Percentiles rank a stretch among this genome's conserved stretches.
These are phyloP conservation scores for Epichloe brachyelytri DNA, from an alignment of 2,329 filamentous ascomycete genomes.

Conservation along the genomic window DNA sequence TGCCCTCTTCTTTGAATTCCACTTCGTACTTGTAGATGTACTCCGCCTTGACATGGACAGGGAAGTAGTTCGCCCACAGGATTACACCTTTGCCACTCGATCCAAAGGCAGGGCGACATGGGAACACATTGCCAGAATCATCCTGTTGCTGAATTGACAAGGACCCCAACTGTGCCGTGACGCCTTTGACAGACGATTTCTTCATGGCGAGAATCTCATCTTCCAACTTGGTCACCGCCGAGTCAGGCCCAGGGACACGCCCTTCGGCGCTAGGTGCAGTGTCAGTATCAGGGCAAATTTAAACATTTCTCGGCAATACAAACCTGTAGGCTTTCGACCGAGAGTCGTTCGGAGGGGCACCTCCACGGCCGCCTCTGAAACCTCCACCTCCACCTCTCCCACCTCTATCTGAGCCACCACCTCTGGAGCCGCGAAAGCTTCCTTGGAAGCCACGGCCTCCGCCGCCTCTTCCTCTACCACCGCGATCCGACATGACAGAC, in stretches of 20 bases:
- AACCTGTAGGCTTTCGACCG: constrained; percentile 11
- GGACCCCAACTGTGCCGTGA: constrained; percentile 24
- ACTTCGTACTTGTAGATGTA: constrained; percentile 34
- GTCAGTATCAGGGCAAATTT: not conserved
- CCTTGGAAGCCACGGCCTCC: constrained; percentile 8
- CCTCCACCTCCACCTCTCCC: constrained; percentile 4
- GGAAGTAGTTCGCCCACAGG: constrained; percentile 44
- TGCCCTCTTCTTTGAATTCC: constrained; percentile 24
- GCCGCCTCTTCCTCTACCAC: constrained; percentile 12
- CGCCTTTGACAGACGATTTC: constrained; percentile 13
- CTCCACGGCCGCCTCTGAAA: constrained; percentile 9
- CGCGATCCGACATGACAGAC: constrained; percentile 16
- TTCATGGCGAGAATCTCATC: constrained; percentile 23
- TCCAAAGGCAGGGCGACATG: constrained; percentile 37
- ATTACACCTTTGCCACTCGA: constrained; percentile 26
- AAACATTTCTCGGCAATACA: not conserved
- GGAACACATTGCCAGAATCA: constrained; percentile 21
- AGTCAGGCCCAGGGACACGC: constrained; percentile 12
- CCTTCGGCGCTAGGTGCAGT: constrained; percentile 12
- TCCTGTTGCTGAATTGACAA: constrained; percentile 16
- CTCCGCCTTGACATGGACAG: constrained; percentile 24
- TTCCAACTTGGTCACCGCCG: constrained; percentile 24
- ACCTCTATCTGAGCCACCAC: constrained; percentile 9
- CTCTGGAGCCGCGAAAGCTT: constrained; percentile 5
- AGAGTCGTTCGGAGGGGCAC: constrained; percentile 11